These are phyloP conservation scores for Trichoderma atroviride DNA, from an alignment of 2,329 filamentous ascomycete genomes.

Conservation along the genomic window DNA sequence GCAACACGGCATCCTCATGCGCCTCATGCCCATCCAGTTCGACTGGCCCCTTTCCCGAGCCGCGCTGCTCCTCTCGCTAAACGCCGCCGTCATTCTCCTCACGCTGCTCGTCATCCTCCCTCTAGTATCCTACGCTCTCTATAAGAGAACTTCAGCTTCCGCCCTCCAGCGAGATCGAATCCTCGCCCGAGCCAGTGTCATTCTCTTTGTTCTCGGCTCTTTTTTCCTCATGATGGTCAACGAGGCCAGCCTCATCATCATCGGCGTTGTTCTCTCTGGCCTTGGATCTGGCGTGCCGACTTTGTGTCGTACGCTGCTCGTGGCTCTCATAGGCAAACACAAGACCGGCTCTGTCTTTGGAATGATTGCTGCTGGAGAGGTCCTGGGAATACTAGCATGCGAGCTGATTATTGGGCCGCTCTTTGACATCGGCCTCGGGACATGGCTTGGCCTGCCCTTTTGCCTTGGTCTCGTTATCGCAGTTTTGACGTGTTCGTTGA, in stretches of 20 bases:
- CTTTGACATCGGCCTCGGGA: conserved; percentile 33
- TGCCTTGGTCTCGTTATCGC: conserved; percentile 29
- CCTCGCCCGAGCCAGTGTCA: conserved; percentile 31
- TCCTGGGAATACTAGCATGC: conserved; percentile 32
- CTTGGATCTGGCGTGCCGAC: conserved; percentile 35
- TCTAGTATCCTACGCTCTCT: conserved; percentile 24
- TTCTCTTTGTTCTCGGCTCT: conserved; percentile 33
- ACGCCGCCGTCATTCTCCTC: conserved; percentile 31
- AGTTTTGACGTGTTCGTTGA: conserved; percentile 27
- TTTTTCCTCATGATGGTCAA: conserved; percentile 33
- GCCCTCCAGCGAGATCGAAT: conserved; percentile 27
- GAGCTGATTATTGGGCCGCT: conserved; percentile 32
- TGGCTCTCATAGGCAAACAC: conserved; percentile 27
- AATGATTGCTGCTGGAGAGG: conserved; percentile 33
- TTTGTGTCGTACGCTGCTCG: conserved; percentile 34
- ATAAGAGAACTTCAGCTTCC: conserved; percentile 3
- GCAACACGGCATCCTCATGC: conserved; percentile 33
- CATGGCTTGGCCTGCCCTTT: conserved; percentile 35
- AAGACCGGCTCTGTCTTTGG: conserved; percentile 33
- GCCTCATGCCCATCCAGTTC: conserved; percentile 36
- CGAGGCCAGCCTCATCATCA: conserved; percentile 29
- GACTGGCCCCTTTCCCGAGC: conserved; percentile 31
- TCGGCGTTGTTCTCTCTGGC: conserved; percentile 31
- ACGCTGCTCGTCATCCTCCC: conserved; percentile 34
- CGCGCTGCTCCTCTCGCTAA: conserved; percentile 33